A percentile compares a stretch with the other conserved stretches of the same genome.
Evolutionary conservation across 225 moss, liverwort and hornwort species (phyloP).

Genomic region (Bryoerythrophyllum caledonicum): DNA sequence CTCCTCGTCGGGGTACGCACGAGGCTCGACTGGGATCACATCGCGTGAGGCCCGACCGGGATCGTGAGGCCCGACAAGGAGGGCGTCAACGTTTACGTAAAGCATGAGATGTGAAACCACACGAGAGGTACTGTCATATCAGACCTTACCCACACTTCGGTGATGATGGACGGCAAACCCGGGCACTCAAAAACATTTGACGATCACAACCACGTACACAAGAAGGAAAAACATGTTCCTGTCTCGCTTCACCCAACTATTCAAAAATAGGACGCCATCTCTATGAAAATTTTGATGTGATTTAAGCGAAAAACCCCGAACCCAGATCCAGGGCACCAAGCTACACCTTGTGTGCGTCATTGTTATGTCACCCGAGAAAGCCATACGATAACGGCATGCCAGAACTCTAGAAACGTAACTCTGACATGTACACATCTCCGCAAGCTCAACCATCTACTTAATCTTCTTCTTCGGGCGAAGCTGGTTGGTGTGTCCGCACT

Average conservation of each 20-base stretch:
- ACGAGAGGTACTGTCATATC: neutral
- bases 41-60: no score
- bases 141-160: no score
- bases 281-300: conserved; percentile 13
- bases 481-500: conserved; percentile 97
- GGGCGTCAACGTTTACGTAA: no score
- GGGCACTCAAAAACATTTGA: neutral
- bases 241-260: neutral
- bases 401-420: conserved; percentile 3
- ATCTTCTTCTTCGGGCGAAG: conserved; percentile 79
- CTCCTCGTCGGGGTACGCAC: no score
- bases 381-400: conserved; percentile 2
- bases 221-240: neutral
- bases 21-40: no score
- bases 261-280: neutral
- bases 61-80: no score
- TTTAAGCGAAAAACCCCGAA: conserved; percentile 1
- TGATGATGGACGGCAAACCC: neutral
- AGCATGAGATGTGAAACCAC: neutral
- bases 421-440: conserved; percentile 8
- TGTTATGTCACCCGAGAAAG: conserved; percentile 3
- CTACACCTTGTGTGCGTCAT: neutral
- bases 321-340: conserved; percentile 19
- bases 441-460: conserved; percentile 48
- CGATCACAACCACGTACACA: neutral